Conservation (phyloP, 768 basidiomycete genomes). For the Russula earlei region DNA sequence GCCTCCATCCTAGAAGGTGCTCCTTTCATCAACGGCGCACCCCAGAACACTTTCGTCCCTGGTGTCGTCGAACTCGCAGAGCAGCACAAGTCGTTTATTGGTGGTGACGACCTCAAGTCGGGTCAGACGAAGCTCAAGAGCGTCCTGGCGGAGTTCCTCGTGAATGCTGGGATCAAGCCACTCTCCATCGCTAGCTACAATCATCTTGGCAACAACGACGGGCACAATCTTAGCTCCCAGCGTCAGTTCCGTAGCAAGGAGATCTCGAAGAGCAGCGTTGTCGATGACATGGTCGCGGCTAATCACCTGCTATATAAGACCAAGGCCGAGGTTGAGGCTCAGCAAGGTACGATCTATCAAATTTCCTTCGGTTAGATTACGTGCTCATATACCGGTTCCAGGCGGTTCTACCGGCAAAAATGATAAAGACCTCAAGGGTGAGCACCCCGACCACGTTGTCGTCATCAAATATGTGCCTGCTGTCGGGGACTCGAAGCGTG, state of each 20-base stretch:
- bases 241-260: conserved; percentile 97
- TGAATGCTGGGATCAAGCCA: conserved; percentile 97
- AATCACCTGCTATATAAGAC: conserved; percentile 89
- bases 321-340: conserved; percentile 33
- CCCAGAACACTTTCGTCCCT: conserved; percentile 98
- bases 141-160: conserved; percentile 95
- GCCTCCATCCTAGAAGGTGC: conserved; percentile 91
- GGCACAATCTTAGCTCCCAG: conserved; percentile 82
- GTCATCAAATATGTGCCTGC: conserved; percentile 97
- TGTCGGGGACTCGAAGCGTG: conserved; percentile 94
- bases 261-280: conserved; percentile 93
- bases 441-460: conserved; percentile 95
- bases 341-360: neutral
- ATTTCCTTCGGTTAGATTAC: neutral
- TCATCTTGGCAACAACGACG: conserved; percentile 98
- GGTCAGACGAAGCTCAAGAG: conserved; percentile 97
- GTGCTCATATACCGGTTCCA: neutral
- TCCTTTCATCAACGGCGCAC: conserved; percentile 95
- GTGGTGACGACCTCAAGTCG: conserved; percentile 95
- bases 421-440: conserved; percentile 62
- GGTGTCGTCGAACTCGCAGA: conserved; percentile 92
- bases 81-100: conserved; percentile 83
- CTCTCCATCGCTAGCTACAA: conserved; percentile 97
- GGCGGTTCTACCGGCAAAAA: conserved; percentile 38
- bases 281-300: conserved; percentile 95